Evolutionary conservation across 768 basidiomycete species (phyloP), one percentile per base, ranked within the genome.

Genomic region (Omphalotus guepiniiformis): DNA sequence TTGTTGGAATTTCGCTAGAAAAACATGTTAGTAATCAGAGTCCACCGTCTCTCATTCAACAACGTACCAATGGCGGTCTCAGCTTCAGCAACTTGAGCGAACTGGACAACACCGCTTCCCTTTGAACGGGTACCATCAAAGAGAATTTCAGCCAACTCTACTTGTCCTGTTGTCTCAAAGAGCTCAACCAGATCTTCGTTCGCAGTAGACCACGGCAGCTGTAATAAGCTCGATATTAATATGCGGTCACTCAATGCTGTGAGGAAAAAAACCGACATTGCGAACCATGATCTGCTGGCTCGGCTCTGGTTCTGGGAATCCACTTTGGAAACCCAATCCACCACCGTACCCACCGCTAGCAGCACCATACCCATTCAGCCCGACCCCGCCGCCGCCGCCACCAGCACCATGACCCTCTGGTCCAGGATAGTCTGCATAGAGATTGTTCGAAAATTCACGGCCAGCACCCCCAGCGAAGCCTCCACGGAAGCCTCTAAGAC

Each of bases 201-300:
- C 5, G 95, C 93, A 37, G 95, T 98, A 8, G 95, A 97, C 94
- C 94, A 98, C 1, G 95, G 95, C 15, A 98, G 69, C 95, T 98
- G 54, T 8, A 3, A 42, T 19, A 32, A 16, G 16, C n/a, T n/a
- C n/a, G n/a, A 48, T 39, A 13, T 47, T 37, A n/a, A 32, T 9
- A 32, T 37, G 21, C 49, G 35, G 37, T 21, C 26, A 12, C 2
- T 38, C 22, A 32, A 23, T 47, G 15, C 16, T 38, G 15, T 23
- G 48, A 50, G 19, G 21, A 25, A 39, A 13, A 18, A 12, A 11
- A 84, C 95, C 66, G 64, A 96, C 95, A 64, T 98, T 98, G 68
- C 92, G 85, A 58, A 97, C 94, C 81, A 95, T 89, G 60, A 98
- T 97, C 71, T 98, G 95, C 63, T 93, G 89, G 62, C 87, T 93